Base-by-base conservation (phyloP, 2,329 filamentous ascomycete species). In the Apiospora rasikravindrae region DNA sequence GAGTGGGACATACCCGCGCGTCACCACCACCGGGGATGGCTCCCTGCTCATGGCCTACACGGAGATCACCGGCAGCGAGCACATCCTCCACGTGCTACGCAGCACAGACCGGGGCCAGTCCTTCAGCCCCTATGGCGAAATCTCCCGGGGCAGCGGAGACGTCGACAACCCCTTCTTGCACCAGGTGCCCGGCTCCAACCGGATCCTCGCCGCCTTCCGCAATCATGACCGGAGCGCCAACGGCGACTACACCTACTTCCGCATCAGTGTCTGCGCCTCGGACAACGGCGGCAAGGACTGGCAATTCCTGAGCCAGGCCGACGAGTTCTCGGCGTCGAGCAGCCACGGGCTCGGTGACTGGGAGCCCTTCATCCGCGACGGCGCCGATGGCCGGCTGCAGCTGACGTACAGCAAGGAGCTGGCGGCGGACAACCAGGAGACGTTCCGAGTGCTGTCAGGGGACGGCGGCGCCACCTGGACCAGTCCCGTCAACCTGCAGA, bases 301-400 rank as follows among this genome's bases (percentile, higher is more conserved):
- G 83, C 57, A 72, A 6, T 85, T 78, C 71, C 75, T 79, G 2
- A 79, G 81, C 26, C 82, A 85, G 71, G 83, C 82, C 6, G 77
- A 77, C 0, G 80, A 84, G 73, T 83, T 83, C 66, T 57, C 74
- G 1, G 77, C 82, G 0, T 78, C 79, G 0, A 71, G 80, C 29
- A 42, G 40, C 19, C 19, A 45, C 11, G 70, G 68, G 53, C 70
- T 74, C 13, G 83, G 83, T 0, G 76, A 84, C 40, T 85, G 83
- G 83, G 83, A 85, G 73, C 83, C 83, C 1, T 85, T 85, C 69
- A 82, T 85, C 80, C 78, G 83, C 10, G 70, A 83, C 16, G 81
- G 81, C 2, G 76, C 74, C 13, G 75, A 77, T 13, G 82, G 83
- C 26, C 80, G 81, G 67, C 76, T 85, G 14, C 83, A 84, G 72